Evolutionary conservation across 768 basidiomycete species (phyloP), one percentile per base, ranked within the genome.

Genomic region (Rhodotorula kratochvilovae): DNA sequence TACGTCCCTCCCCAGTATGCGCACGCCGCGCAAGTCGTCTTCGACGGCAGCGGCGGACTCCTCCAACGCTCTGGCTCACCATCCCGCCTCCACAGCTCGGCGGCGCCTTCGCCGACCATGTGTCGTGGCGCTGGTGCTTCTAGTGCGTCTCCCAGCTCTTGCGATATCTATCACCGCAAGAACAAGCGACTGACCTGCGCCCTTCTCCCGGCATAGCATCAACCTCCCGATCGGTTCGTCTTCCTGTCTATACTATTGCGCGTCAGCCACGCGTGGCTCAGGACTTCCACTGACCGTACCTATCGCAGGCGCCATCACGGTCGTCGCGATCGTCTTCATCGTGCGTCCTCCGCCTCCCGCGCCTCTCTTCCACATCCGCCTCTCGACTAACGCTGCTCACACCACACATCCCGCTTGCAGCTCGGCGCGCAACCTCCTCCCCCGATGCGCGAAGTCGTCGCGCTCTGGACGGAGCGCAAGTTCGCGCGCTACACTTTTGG

Each of bases 81-180:
- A 16, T 13, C n/a, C 5, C 17, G 27, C n/a, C 42, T 17, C 25
- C 33, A 7, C 60, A 61, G 33, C 46, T 59, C 16, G 81, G 80
- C 21, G 80, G 79, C 54, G 80, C 77, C 77, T 81, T 72, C 79
- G 82, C 59, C 17, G 75, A 77, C 77, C 87, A 90, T 77, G 88
- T 87, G n/a, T 83, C 87, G 2, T 92, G 91, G 91, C 81, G 91
- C 81, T 91, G 39, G 53, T 71, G 70, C 64, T 71, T 68, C 61
- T 68, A 55, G 56, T 57, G 56, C 21, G 56, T 31, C 16, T 8
- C 8, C 23, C 53, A 3, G 10, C n/a, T 36, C 55, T n/a, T n/a
- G n/a, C n/a, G n/a, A n/a, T n/a, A n/a, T n/a, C n/a, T n/a, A n/a
- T n/a, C n/a, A n/a, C 11, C 23, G 33, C 35, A 5, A 31, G 15